Evolutionary conservation across 192 early-diverging fungal genomes (phyloP).

Genomic region (Backusella parvicylindrica): DNA sequence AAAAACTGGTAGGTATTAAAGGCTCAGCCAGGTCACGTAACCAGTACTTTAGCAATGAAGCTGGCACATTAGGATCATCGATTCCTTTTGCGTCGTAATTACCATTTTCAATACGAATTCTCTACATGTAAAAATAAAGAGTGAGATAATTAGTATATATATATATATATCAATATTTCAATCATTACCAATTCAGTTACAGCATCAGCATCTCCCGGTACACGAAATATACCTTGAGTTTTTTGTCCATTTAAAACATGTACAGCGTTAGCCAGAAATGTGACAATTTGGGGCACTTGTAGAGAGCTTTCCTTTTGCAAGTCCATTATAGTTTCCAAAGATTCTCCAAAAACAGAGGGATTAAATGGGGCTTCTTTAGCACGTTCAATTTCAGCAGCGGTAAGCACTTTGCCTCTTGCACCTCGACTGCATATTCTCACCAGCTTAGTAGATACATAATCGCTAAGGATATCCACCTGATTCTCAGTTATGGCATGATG

Average conservation of each 20-base stretch:
- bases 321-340: conserved; percentile 81
- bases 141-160: background rate
- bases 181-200: conserved; percentile 66
- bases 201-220: conserved; percentile 88
- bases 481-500: conserved; percentile 48
- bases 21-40: conserved; percentile 92
- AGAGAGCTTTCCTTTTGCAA: conserved; percentile 47
- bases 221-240: conserved; percentile 95
- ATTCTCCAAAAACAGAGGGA: conserved; percentile 87
- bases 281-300: conserved; percentile 76
- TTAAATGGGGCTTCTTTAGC: conserved; percentile 79
- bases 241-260: conserved; percentile 68
- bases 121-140: conserved; percentile 36
- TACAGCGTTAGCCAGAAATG: conserved; percentile 75
- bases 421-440: conserved; percentile 69
- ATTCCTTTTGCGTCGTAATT: conserved; percentile 66
- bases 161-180: background rate
- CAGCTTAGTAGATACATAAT: conserved; percentile 51
- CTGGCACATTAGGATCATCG: conserved; percentile 89
- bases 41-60: conserved; percentile 93
- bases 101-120: conserved; percentile 81
- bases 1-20: conserved; percentile 78
- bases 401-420: conserved; percentile 78
- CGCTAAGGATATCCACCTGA: conserved; percentile 47
- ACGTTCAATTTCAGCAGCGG: conserved; percentile 67